Percentiles rank a stretch among this genome's conserved stretches.
phyloP scores from a whole-genome alignment of 108 stramenopile genomes.

The Aurantiochytrium sp. region DNA sequence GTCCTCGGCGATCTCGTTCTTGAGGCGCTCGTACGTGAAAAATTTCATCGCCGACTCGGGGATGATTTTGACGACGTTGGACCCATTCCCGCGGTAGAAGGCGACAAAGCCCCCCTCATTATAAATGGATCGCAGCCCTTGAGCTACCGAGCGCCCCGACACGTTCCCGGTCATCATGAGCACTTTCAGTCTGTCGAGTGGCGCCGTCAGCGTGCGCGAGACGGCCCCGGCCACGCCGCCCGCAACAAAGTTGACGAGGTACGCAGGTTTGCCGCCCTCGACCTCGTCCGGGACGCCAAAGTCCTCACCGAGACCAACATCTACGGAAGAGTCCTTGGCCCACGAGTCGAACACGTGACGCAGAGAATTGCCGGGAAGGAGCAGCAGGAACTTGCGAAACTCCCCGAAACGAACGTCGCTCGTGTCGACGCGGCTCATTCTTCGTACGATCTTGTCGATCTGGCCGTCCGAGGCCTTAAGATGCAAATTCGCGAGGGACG shows the following conservation, averaged over 20 bases:
- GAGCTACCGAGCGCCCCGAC: conserved; percentile 37
- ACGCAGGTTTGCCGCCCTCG: conserved; percentile 37
- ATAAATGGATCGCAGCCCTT: conserved; percentile 40
- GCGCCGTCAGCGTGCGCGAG: conserved; percentile 46
- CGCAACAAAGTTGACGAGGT: conserved; percentile 45
- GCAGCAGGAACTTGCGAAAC: conserved; percentile 45
- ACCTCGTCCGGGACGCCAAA: conserved; percentile 46
- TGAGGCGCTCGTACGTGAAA: conserved; percentile 39
- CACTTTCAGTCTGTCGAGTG: conserved; percentile 48
- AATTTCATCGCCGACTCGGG: conserved; percentile 52
- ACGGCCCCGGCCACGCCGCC: conserved; percentile 50
- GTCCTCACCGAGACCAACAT: conserved; percentile 40
- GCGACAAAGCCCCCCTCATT: conserved; percentile 36
- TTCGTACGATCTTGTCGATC: conserved; percentile 43
- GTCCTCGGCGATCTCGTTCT: neutral
- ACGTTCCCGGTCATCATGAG: conserved; percentile 42
- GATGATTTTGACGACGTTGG: conserved; percentile 54
- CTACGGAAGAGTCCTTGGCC: conserved; percentile 47
- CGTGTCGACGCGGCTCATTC: conserved; percentile 41
- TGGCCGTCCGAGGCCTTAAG: conserved; percentile 44
- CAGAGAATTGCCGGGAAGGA: conserved; percentile 31
- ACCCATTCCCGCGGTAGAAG: conserved; percentile 55
- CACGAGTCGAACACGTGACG: conserved; percentile 44
- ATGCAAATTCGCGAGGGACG: conserved; percentile 35
- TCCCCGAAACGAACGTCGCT: conserved; percentile 44